Conservation (phyloP, 306 rosid genomes). For the Acmispon strigosus region DNA sequence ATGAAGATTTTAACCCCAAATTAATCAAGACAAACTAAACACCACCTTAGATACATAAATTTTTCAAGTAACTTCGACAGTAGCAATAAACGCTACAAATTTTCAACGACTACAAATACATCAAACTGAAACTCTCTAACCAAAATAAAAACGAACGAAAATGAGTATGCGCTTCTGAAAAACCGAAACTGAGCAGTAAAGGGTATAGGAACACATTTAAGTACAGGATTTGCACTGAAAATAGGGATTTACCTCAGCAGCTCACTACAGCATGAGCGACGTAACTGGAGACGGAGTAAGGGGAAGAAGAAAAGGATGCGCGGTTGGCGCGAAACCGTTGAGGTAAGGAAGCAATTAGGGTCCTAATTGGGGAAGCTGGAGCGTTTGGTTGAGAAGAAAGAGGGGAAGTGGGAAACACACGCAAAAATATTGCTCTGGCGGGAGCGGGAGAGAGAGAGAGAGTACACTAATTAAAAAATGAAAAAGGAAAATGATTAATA, state of each 20-base stretch:
- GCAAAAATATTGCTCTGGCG: neutral
- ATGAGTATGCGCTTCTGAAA: neutral
- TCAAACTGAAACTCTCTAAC: neutral
- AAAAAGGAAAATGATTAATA: too few relatives aligned
- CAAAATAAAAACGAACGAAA: neutral
- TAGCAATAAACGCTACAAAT: neutral
- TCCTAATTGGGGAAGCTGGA: neutral
- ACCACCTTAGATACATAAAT: too few relatives aligned
- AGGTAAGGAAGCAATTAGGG: neutral
- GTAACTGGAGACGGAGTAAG: neutral
- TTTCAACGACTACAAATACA: neutral
- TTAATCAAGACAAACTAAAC: too few relatives aligned
- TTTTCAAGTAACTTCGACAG: too few relatives aligned
- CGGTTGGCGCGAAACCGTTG: neutral
- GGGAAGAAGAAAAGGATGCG: neutral
- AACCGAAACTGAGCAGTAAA: neutral
- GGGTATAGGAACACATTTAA: neutral
- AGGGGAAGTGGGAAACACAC: neutral
- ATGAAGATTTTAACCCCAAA: too few relatives aligned
- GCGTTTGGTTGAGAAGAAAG: neutral
- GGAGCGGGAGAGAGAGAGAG: neutral
- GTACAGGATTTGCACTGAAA: neutral
- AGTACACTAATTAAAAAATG: neutral
- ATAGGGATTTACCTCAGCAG: neutral
- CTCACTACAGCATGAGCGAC: neutral